Base-by-base conservation (phyloP, 768 basidiomycete genomes). In the Russula ochroleuca region DNA sequence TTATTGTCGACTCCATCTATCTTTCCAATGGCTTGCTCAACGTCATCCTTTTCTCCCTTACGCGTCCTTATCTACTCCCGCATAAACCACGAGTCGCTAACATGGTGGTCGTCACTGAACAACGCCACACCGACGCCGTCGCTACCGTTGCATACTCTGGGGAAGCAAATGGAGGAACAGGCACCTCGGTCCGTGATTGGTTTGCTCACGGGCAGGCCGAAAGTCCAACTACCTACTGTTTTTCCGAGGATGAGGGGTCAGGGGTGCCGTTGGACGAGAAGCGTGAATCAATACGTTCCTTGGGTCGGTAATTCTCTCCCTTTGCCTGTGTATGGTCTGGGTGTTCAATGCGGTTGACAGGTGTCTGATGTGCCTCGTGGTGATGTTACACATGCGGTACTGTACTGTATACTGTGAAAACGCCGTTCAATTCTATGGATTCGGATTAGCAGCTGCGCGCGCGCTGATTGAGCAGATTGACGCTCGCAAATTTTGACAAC, bases 1-100 rank as follows among this genome's bases (percentile, higher is more conserved):
- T 78, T 25, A 73, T 79, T 54, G 72, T 75, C 14, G 78, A 74
- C 38, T 69, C 75, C 11, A 50, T 82, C 15, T 81, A 78, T 65
- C 72, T 78, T 8, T 74, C 76, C 31, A 79, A 77, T 0, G 81
- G 81, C 11, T 59, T 80, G 40, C 72, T 80, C 67, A 80, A 82
- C 63, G 73, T 78, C 31, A 61, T 78, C 47, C 73, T 82, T 21
- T 72, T 68, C 72, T 65, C 71, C 0, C 47, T 72, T 13, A 79
- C 78, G 2, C 75, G 78, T 10, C 78, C 78, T 9, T 71, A 72
- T 23, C 69, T 79, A 33, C 66, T 79, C 21, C 78, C 74, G 19
- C 62, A 57, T 31, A 51, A 61, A 8, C 53, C 53, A 33, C 45
- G 23, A 40, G 47, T 9, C 1, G 33, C 19, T 19, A 53, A 31